Evolutionary conservation across 2,329 filamentous ascomycete species (phyloP), one percentile per base, ranked within the genome.

Genomic region (Dryadomyces quercivorus): DNA sequence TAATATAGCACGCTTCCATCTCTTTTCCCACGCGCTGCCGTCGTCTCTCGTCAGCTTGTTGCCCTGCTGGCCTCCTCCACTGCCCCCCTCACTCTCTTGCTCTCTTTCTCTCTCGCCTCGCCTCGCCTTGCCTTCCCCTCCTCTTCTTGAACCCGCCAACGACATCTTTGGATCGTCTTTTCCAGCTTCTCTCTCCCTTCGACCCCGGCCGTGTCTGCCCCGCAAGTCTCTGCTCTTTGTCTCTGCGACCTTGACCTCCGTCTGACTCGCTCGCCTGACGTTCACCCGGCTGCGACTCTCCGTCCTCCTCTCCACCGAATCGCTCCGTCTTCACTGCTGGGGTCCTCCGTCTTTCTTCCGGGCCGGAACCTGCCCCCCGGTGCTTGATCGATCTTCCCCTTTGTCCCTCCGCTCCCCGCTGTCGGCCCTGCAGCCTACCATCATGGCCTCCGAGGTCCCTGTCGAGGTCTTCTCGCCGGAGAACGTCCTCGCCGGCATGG

Each of bases 401-500:
- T 15, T 40, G 18, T 47, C 15, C 3, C 44, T 21, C 7, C 36
- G 3, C 21, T 31, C 15, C 9, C 13, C 15, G 12, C 51, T 13
- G n/a, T 16, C 26, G 12, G 7, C 42, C 16, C 18, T 26, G 18
- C 4, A n/a, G 8, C 57, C 58, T 59, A 54, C 59, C 58, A 61
- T 56, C 67, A 92, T 92, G 87, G 84, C 86, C 66, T 70, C 78
- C 63, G 82, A 77, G 67, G 74, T 75, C 61, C 72, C 76, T 60
- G 78, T 82, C 69, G 82, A 86, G 72, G 80, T 81, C 69, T 94
- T 93, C 72, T 81, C 82, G 71, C 87, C 88, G 59, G 70, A 73
- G 48, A 75, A 76, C 65, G 88, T 98, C 62, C 77, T 97, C 63
- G 83, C 86, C 62, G 93, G 92, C 59, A 84, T 97, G 71, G 81